phyloP scores from a whole-genome alignment of 495 filamentous ascomycete genomes.

The Melanomma pulvis-pyrius region DNA sequence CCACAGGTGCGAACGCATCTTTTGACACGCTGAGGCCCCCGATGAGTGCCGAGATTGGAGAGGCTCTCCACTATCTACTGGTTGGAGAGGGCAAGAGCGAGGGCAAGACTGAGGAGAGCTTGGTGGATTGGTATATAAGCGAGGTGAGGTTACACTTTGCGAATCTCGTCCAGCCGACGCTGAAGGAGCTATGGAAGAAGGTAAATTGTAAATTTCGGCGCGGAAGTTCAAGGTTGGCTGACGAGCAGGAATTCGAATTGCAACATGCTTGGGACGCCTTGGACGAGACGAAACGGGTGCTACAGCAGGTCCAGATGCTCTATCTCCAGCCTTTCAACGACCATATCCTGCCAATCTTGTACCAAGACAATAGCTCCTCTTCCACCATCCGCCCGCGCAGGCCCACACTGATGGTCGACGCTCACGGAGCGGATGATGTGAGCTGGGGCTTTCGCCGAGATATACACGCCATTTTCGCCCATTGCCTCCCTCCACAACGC shows the following conservation, averaged over 20 bases:
- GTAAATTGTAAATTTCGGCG: slow-evolving; percentile 3
- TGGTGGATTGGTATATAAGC: slow-evolving; percentile 37
- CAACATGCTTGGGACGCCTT: slow-evolving; percentile 25
- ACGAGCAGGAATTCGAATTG: slow-evolving; percentile 27
- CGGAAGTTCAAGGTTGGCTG: not conserved
- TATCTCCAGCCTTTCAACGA: slow-evolving; percentile 34
- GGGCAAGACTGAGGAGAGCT: slow-evolving; percentile 21
- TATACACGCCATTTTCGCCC: slow-evolving; percentile 36
- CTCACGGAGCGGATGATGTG: not conserved
- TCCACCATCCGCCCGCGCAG: slow-evolving; percentile 16
- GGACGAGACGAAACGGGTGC: slow-evolving; percentile 29
- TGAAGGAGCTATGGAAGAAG: slow-evolving; percentile 30
- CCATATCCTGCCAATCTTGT: slow-evolving; percentile 31
- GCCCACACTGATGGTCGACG: not conserved
- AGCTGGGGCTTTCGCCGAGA: slow-evolving; percentile 21
- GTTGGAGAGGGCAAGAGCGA: slow-evolving; percentile 32
- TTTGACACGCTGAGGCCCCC: not conserved
- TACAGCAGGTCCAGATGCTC: slow-evolving; percentile 24
- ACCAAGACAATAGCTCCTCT: slow-evolving; percentile 51
- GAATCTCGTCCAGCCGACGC: slow-evolving; percentile 8
- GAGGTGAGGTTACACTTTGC: slow-evolving; percentile 36
- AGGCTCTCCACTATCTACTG: slow-evolving; percentile 31
- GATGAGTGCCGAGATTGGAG: slow-evolving; percentile 27
- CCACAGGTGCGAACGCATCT: not conserved
- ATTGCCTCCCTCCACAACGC: slow-evolving; percentile 36